A percentile compares a stretch with the other conserved stretches of the same genome.
These are phyloP conservation scores for Erythrophleum fordii DNA, from an alignment of 306 rosid genomes.

Conservation along the genomic window DNA sequence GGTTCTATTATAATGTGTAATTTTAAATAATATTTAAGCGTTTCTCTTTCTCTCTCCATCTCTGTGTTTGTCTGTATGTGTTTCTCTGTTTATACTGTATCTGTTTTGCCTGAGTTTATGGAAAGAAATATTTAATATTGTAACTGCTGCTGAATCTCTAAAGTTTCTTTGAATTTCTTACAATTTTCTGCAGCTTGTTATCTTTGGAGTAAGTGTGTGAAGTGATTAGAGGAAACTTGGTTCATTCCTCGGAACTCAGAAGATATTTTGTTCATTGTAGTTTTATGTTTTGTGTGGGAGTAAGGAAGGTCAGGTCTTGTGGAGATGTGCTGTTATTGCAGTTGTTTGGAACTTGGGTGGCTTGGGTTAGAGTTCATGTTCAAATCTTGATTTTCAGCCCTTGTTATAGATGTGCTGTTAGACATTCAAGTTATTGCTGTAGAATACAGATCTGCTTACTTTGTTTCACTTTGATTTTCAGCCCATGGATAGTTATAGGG, in stretches of 20 bases:
- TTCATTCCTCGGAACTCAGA: background rate
- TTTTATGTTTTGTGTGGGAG: background rate
- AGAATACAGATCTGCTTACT: background rate
- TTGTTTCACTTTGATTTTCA: background rate
- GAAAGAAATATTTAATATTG: slow-evolving; percentile 1
- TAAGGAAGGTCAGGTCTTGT: too few species aligned
- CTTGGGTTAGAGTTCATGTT: too few species aligned
- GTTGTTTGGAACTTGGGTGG: too few species aligned
- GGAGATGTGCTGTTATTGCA: too few species aligned
- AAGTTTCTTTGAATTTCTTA: background rate
- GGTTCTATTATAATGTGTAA: slow-evolving; percentile 2
- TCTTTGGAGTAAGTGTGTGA: background rate
- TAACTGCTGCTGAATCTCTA: slow-evolving; percentile 10
- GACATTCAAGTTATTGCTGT: background rate
- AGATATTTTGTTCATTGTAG: background rate
- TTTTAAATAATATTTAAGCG: slow-evolving; percentile 16
- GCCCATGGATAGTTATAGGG: background rate
- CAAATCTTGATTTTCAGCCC: too few species aligned
- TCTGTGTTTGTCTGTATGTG: background rate
- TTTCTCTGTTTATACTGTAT: slow-evolving; percentile 6
- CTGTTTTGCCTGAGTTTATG: slow-evolving; percentile 11
- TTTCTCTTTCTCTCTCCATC: slow-evolving; percentile 18
- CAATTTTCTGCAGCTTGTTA: too few species aligned
- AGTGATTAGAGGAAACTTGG: background rate
- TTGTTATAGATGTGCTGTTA: too few species aligned